These are phyloP conservation scores for Cryptococcus sp. DNA, from an alignment of 1,284 basidiomycete species.

Conservation along the genomic window DNA sequence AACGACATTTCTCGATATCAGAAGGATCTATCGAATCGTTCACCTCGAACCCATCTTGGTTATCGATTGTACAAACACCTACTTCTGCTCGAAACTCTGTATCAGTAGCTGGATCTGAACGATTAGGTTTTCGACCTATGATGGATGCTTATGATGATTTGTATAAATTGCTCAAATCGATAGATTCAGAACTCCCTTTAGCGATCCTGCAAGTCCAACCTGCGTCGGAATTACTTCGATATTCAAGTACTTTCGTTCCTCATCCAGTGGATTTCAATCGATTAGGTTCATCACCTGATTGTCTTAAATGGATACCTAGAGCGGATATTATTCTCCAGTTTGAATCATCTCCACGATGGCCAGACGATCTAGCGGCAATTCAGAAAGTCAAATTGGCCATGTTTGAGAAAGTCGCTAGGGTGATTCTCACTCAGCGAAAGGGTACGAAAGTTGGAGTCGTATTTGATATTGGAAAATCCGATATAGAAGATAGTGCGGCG, in stretches of 20 bases:
- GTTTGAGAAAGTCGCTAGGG: constrained; percentile 68
- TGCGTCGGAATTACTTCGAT: constrained; percentile 68
- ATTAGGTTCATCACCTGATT: constrained; percentile 48
- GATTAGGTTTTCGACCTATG: constrained; percentile 69
- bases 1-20: constrained; percentile 65
- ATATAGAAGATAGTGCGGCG: constrained; percentile 64
- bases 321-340: constrained; percentile 79
- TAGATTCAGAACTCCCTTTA: constrained; percentile 76
- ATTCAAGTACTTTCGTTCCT: constrained; percentile 71
- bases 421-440: constrained; percentile 56
- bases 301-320: constrained; percentile 62
- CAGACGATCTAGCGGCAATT: constrained; percentile 85
- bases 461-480: constrained; percentile 54
- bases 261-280: constrained; percentile 56
- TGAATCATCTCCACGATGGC: constrained; percentile 88
- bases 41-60: constrained; percentile 61
- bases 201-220: constrained; percentile 69
- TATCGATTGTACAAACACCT: constrained; percentile 61
- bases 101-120: constrained; percentile 48
- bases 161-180: constrained; percentile 67
- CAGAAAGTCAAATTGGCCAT: constrained; percentile 95
- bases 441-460: constrained; percentile 54
- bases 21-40: constrained; percentile 51
- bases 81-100: constrained; percentile 50
- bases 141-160: constrained; percentile 75